These are phyloP conservation scores for Mycena galopus DNA, from an alignment of 768 basidiomycete genomes.

Conservation along the genomic window DNA sequence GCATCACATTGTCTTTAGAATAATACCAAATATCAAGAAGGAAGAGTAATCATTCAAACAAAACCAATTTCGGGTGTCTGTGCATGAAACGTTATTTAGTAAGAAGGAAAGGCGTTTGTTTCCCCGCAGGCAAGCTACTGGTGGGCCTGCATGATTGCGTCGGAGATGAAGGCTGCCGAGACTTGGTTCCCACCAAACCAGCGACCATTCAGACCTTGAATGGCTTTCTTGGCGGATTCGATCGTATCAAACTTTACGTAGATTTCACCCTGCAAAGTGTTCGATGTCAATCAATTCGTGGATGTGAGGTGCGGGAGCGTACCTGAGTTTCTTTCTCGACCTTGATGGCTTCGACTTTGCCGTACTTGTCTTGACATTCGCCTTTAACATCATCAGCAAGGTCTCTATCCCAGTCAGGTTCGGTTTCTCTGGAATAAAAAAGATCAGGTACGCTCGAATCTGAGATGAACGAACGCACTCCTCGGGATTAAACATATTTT, in stretches of 20 bases:
- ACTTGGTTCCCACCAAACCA: slow-evolving; percentile 97
- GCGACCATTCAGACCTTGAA: slow-evolving; percentile 93
- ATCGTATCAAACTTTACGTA: slow-evolving; percentile 91
- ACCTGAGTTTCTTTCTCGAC: slow-evolving; percentile 96
- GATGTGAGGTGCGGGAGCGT: slow-evolving; percentile 17
- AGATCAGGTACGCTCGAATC: background rate
- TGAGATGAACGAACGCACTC: slow-evolving; percentile 68
- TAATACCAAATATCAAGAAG: slow-evolving; percentile 43
- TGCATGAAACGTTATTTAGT: slow-evolving; percentile 53
- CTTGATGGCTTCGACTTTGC: slow-evolving; percentile 87
- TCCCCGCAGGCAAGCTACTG: slow-evolving; percentile 61
- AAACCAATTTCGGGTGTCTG: slow-evolving; percentile 49
- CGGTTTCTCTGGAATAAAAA: slow-evolving; percentile 80
- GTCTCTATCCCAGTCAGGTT: slow-evolving; percentile 96
- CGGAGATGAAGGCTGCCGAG: slow-evolving; percentile 89
- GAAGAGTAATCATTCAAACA: slow-evolving; percentile 45
- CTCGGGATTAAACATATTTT: slow-evolving; percentile 98
- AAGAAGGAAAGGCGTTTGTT: slow-evolving; percentile 25
- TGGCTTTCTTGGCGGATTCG: slow-evolving; percentile 84
- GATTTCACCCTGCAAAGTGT: slow-evolving; percentile 86
- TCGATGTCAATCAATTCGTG: slow-evolving; percentile 21
- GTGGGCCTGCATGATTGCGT: slow-evolving; percentile 94
- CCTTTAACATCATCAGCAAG: slow-evolving; percentile 96
- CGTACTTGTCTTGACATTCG: slow-evolving; percentile 94
- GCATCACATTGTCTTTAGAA: slow-evolving; percentile 45